Evolutionary conservation across 179 eudicot genomes (phyloP), one percentile per base, ranked within the genome.

Genomic region (Sideroxylon spinosum): DNA sequence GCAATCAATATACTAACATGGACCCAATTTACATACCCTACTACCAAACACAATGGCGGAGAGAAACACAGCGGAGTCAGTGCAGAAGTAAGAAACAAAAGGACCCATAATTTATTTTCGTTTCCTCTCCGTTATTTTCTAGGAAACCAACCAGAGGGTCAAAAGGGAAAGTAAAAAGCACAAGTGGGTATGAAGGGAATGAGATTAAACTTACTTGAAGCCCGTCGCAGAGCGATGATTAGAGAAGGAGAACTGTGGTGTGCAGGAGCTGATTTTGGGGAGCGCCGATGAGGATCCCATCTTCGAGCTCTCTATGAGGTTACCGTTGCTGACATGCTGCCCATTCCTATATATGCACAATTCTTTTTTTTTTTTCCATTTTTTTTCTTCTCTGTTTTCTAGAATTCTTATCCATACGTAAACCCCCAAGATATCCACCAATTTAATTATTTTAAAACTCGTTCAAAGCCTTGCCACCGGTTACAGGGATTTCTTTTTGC

Each of bases 241-340:
- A 32, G 66, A 77, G 53, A 16, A 44, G 16, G 64, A 53, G 3
- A 46, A 73, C 49, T 6, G 76, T 16, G 23, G 22, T 29, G 76
- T 28, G 10, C 28, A 56, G 23, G 55, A 55, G 79, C 50, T 37
- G 65, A 46, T 37, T 17, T 20, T 32, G 65, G 65, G 37, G 22
- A 77, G 9, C 13, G 79, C n/a, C 2, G 65, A 55, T 17, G 74
- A 53, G 44, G 74, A 69, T 7, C 26, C 67, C 79, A 53, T 77
- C 20, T 9, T 65, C 16, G 61, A 72, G 63, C 78, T 61, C 22
- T 62, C 57, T 3, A 10, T 9, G 11, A n/a, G 53, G 50, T 20
- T 53, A 16, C 17, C 26, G 10, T 46, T 6, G 29, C 28, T 44
- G 29, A 37, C 44, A 3, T 37, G 44, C 3, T 37, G 44, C 17